These are phyloP conservation scores for Mortierella sp. DNA, from an alignment of 371 early-diverging fungal species.

Conservation along the genomic window DNA sequence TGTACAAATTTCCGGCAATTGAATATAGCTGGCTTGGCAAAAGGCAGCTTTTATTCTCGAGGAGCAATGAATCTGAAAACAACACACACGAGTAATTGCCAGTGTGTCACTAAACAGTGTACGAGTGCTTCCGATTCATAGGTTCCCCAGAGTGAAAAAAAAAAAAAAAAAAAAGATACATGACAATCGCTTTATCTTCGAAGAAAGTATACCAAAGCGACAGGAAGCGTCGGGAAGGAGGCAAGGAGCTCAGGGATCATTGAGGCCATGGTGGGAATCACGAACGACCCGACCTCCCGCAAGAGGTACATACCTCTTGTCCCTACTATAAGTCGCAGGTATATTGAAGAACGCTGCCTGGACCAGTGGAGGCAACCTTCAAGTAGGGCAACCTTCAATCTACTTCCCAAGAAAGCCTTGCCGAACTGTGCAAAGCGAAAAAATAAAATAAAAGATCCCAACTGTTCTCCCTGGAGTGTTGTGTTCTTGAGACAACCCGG, in stretches of 20 bases:
- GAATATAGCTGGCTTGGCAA: too few species aligned
- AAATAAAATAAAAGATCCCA: too few species aligned
- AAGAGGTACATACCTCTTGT: conserved; percentile 18
- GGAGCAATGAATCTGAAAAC: too few species aligned
- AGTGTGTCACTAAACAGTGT: too few species aligned
- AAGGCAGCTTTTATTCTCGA: too few species aligned
- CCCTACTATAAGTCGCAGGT: conserved; percentile 18
- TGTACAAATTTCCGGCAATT: too few species aligned
- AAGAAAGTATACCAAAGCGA: conserved; percentile 18
- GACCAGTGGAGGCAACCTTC: too few species aligned
- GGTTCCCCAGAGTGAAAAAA: too few species aligned
- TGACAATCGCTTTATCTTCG: too few species aligned
- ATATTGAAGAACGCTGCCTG: conserved; percentile 18
- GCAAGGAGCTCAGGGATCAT: conserved; percentile 21
- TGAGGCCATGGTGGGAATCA: conserved; percentile 14
- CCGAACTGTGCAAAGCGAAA: conserved; percentile 28
- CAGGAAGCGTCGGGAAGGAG: conserved; percentile 23
- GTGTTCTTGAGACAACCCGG: conserved; percentile 23
- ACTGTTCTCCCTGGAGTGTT: conserved; percentile 12
- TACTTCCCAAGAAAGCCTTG: conserved; percentile 23
- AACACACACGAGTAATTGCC: too few species aligned
- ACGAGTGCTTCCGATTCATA: too few species aligned
- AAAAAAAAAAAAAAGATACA: too few species aligned
- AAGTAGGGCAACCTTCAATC: conserved; percentile 16
- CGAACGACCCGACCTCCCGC: conserved; percentile 14